Evolutionary conservation across 345 rosid genomes (phyloP), one percentile per base, ranked within the genome.

Genomic region (Raphanus sativus): DNA sequence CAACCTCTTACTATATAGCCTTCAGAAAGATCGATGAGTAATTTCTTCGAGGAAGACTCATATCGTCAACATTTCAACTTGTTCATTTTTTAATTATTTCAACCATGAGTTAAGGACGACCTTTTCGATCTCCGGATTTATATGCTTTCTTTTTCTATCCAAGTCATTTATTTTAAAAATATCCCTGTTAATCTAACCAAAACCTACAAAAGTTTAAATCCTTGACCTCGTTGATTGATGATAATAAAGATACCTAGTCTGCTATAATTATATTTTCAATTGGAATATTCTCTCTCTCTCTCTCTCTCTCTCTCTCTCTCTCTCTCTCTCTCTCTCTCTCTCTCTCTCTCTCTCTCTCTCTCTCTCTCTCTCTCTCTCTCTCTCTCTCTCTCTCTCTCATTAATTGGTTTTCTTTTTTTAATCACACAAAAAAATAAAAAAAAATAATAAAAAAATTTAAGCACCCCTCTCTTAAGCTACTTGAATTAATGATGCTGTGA

Each of bases 21-120:
- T 60, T 59, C 48, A 50, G 55, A 50, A 50, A 50, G 55, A 50
- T n/a, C 17, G 55, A 48, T 65, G 79, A 50, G 38, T 64, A 76
- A 65, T 61, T 72, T 75, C 74, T 73, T 73, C 77, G 75, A 80
- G 75, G 76, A 50, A 73, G 81, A 73, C 78, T 78, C 86, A 55
- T 86, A 89, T 83, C 83, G 94, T 89, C 90, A 87, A 89, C 90
- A 79, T 83, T 80, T 73, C 84, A 77, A 66, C 84, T 69, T 75
- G 76, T 75, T 80, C 34, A 59, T 80, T 65, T 63, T 60, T 34
- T 10, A 50, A 13, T 67, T 50, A 50, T 50, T 45, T 50, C 55
- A 50, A 50, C 55, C 55, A 50, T 50, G 21, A 45, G 54, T 50
- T 50, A 50, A 50, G 55, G 55, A 50, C 55, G 55, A 50, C 55